Conservation (phyloP, 257 asterid species). For the Capsicum pubescens region DNA sequence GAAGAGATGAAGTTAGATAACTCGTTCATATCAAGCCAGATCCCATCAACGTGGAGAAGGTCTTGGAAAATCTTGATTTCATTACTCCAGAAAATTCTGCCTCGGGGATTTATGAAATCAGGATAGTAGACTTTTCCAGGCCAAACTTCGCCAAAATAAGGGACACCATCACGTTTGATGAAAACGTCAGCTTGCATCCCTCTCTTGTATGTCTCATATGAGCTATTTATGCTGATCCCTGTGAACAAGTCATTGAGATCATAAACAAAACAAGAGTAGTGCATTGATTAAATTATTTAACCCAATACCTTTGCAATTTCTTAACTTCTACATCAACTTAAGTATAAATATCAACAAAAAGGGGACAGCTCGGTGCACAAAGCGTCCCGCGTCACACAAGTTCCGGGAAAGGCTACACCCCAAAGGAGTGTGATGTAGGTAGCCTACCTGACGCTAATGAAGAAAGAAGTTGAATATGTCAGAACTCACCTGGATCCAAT, state of each 20-base stretch:
- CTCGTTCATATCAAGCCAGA: constrained; percentile 98
- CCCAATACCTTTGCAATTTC: neutral
- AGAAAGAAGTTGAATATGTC: neutral
- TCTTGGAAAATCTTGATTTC: constrained; percentile 69
- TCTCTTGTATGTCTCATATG: constrained; percentile 68
- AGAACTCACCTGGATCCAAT: constrained; percentile 76
- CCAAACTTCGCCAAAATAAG: constrained; percentile 86
- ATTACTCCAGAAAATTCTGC: constrained; percentile 59
- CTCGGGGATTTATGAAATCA: constrained; percentile 69
- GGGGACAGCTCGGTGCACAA: neutral
- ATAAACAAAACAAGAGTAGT: neutral
- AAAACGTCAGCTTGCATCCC: constrained; percentile 74
- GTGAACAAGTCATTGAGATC: constrained; percentile 10
- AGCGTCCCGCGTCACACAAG: too few species aligned
- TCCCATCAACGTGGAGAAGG: constrained; percentile 67
- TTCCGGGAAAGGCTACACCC: too few species aligned
- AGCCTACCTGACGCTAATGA: neutral
- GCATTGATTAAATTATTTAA: neutral
- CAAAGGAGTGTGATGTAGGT: neutral
- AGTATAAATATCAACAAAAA: neutral
- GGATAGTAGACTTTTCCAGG: constrained; percentile 89
- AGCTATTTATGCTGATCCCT: constrained; percentile 69
- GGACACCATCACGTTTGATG: constrained; percentile 69
- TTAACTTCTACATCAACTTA: neutral
- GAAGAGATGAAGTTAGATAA: constrained; percentile 76